phyloP scores from a whole-genome alignment of 2,329 filamentous ascomycete genomes.

The Pestalotiopsis sp. region DNA sequence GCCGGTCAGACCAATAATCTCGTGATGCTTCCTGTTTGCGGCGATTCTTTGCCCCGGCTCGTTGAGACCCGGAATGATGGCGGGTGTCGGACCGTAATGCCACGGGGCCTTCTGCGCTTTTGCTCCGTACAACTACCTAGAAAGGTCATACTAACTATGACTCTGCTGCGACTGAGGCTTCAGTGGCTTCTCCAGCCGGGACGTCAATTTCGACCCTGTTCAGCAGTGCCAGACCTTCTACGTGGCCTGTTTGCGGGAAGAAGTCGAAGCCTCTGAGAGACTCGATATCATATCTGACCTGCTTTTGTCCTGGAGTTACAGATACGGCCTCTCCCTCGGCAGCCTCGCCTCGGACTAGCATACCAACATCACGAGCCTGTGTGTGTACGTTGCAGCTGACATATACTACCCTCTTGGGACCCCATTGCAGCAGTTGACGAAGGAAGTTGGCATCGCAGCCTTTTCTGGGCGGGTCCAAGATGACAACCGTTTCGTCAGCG shows the following conservation, averaged over 20 bases:
- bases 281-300: constrained; percentile 77
- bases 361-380: constrained; percentile 89
- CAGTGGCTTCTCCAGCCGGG: not conserved
- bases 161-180: not conserved
- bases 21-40: not conserved
- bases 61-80: not conserved
- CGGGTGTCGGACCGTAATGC: not conserved
- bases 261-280: constrained; percentile 93
- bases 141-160: not conserved
- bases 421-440: constrained; percentile 75
- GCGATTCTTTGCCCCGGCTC: not conserved
- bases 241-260: constrained; percentile 83
- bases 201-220: constrained; percentile 51
- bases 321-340: constrained; percentile 35
- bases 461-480: constrained; percentile 95
- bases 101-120: not conserved
- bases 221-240: constrained; percentile 68
- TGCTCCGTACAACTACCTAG: not conserved
- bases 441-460: constrained; percentile 89
- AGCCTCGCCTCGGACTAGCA: constrained; percentile 73
- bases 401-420: constrained; percentile 81
- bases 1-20: not conserved
- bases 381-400: constrained; percentile 98
- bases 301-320: constrained; percentile 28
- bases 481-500: constrained; percentile 82